phyloP scores from a whole-genome alignment of 1,284 basidiomycete species.

The Cryptococcus maquisensis region DNA sequence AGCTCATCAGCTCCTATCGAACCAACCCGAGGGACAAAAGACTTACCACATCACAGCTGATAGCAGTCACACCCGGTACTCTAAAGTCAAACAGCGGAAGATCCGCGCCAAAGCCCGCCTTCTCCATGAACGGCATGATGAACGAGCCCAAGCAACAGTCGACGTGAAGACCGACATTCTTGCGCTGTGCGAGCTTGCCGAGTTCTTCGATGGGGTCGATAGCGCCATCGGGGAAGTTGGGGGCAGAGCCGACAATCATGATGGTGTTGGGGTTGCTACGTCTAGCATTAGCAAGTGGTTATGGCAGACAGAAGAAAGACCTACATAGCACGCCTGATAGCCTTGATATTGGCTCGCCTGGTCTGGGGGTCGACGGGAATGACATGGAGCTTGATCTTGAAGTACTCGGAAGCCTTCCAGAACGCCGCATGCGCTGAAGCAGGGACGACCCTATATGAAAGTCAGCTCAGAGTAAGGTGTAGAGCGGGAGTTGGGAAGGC shows the following conservation, averaged over 20 bases:
- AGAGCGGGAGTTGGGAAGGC: slow-evolving; percentile 28
- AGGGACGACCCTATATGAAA: slow-evolving; percentile 65
- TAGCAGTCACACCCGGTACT: slow-evolving; percentile 81
- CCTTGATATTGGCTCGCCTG: slow-evolving; percentile 72
- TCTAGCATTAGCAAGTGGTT: neutral
- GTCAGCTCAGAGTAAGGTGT: neutral
- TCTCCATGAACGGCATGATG: slow-evolving; percentile 81
- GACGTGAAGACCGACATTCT: slow-evolving; percentile 85
- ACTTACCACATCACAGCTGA: slow-evolving; percentile 80
- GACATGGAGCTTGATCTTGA: slow-evolving; percentile 85
- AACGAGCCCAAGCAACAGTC: slow-evolving; percentile 91
- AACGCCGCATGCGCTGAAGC: slow-evolving; percentile 90
- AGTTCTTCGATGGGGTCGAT: slow-evolving; percentile 85
- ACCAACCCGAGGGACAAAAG: neutral
- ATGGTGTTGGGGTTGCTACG: slow-evolving; percentile 48
- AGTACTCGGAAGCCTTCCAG: slow-evolving; percentile 85
- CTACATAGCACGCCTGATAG: slow-evolving; percentile 78
- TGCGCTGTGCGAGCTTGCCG: slow-evolving; percentile 65
- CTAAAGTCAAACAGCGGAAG: slow-evolving; percentile 70
- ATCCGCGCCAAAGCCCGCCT: slow-evolving; percentile 47
- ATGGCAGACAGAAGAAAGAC: slow-evolving; percentile 37
- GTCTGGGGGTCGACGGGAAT: slow-evolving; percentile 80
- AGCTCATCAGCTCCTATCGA: slow-evolving; percentile 1
- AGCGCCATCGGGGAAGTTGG: slow-evolving; percentile 89
- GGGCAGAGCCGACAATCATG: slow-evolving; percentile 80